Evolutionary conservation across 2,329 filamentous ascomycete species (phyloP).

Genomic region (Neophaeococcomyces mojaviensis): DNA sequence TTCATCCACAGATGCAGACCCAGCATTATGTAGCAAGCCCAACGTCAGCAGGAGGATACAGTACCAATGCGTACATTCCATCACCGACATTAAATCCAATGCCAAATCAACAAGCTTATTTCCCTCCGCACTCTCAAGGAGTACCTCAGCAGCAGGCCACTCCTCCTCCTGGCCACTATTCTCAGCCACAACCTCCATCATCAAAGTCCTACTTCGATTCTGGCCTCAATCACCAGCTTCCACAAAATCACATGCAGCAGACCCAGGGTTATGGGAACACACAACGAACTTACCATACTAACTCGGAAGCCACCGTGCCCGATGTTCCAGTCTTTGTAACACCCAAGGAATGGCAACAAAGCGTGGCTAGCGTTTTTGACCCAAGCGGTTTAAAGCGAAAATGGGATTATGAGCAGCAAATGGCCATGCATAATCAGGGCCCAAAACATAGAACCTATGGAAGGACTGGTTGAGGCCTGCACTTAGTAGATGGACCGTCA

Average conservation of each 20-base stretch:
- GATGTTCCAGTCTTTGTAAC: slow-evolving; percentile 33
- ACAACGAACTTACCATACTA: slow-evolving; percentile 13
- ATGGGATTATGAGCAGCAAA: slow-evolving; percentile 31
- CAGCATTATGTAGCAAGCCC: slow-evolving; percentile 2
- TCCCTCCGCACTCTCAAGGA: neutral
- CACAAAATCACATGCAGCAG: neutral
- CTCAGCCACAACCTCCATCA: slow-evolving; percentile 3
- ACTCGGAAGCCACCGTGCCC: slow-evolving; percentile 18
- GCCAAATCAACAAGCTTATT: slow-evolving; percentile 21
- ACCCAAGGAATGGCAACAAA: slow-evolving; percentile 41
- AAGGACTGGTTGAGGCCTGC: slow-evolving; percentile 2
- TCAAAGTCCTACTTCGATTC: slow-evolving; percentile 14
- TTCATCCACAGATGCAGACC: slow-evolving; percentile 3
- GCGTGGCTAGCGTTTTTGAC: slow-evolving; percentile 42
- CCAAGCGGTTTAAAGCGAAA: slow-evolving; percentile 38
- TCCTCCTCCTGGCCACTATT: neutral
- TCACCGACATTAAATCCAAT: slow-evolving; percentile 10
- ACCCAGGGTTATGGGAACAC: slow-evolving; percentile 9
- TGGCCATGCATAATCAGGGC: slow-evolving; percentile 2
- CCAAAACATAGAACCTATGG: neutral
- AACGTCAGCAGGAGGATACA: slow-evolving; percentile 1
- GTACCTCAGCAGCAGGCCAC: slow-evolving; percentile 7
- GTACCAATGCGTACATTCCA: slow-evolving; percentile 5
- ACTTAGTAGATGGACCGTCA: neutral
- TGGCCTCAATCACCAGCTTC: neutral